Conservation (phyloP, 2,329 filamentous ascomycete species). For the Cladophialophora yegresii region DNA sequence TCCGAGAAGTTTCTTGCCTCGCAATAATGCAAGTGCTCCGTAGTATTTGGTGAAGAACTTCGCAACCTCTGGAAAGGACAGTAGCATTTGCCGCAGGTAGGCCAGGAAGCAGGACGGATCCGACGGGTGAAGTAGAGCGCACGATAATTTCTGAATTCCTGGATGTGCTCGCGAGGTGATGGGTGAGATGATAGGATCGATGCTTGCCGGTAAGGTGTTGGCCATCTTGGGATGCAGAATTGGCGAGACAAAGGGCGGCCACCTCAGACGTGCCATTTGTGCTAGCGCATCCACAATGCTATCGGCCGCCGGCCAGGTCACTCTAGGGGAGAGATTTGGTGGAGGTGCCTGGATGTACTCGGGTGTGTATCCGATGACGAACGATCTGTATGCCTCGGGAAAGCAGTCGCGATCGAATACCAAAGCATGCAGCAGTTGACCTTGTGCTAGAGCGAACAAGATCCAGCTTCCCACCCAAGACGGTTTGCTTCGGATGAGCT, state of each 20-base stretch:
- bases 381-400: conserved; percentile 63
- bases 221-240: conserved; percentile 76
- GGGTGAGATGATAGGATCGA: conserved; percentile 69
- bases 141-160: conserved; percentile 75
- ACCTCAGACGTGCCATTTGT: conserved; percentile 76
- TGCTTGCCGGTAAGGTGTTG: conserved; percentile 60
- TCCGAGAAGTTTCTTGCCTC: conserved; percentile 67
- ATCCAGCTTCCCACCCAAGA: conserved; percentile 87
- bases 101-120: conserved; percentile 87
- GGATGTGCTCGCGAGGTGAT: conserved; percentile 85
- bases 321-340: conserved; percentile 62
- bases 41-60: conserved; percentile 74
- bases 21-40: conserved; percentile 67
- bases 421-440: conserved; percentile 73
- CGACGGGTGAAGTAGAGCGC: conserved; percentile 81
- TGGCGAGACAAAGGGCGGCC: conserved; percentile 84
- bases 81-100: conserved; percentile 83
- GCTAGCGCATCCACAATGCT: conserved; percentile 80
- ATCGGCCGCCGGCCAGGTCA: conserved; percentile 73
- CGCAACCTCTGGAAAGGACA: conserved; percentile 74
- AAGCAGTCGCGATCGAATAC: conserved; percentile 76
- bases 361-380: conserved; percentile 70
- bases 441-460: conserved; percentile 73
- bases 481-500: conserved; percentile 66
- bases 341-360: conserved; percentile 78